These are phyloP conservation scores for Cucumis sativus DNA, from an alignment of 306 rosid genomes.

Conservation along the genomic window Cucumber_9930_V3 NC_026655.2:30705001-30705500, in stretches of 20 bases:
- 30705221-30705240: background rate
- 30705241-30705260: background rate
- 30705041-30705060: background rate
- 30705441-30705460: background rate
- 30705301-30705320: background rate
- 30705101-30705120: constrained; percentile 96
- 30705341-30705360: background rate
- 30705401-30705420: background rate
- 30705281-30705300: background rate
- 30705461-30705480: no score
- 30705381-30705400: background rate
- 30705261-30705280: background rate
- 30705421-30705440: background rate
- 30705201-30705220: background rate
- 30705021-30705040: background rate
- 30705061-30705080: background rate
- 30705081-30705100: constrained; percentile 97
- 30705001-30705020: background rate
- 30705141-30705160: constrained; percentile 75
- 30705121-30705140: constrained; percentile 83
- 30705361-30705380: background rate
- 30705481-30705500: background rate
- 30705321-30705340: background rate
- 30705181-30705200: background rate
- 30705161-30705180: background rate